These are phyloP conservation scores for Takashimella koratensis DNA, from an alignment of 1,284 basidiomycete genomes.

Conservation along the genomic window DNA sequence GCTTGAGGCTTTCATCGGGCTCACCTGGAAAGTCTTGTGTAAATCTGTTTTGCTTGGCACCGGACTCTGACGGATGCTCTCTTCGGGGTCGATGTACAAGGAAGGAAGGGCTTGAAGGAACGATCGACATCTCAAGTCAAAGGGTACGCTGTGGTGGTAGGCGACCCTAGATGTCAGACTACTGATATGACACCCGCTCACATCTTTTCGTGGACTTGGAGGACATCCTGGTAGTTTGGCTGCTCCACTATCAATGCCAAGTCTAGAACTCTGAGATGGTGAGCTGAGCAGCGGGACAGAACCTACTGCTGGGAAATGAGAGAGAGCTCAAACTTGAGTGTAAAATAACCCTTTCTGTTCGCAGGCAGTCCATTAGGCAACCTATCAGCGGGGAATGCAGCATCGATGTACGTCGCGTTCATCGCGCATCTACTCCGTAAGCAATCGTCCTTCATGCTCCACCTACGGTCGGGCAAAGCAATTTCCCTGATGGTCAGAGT, in stretches of 20 bases:
- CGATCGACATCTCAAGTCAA: slow-evolving; percentile 25
- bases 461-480: slow-evolving; percentile 31
- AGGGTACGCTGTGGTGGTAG: slow-evolving; percentile 29
- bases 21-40: slow-evolving; percentile 23
- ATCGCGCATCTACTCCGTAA: slow-evolving; percentile 25
- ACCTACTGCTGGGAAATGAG: slow-evolving; percentile 23
- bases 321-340: slow-evolving; percentile 29
- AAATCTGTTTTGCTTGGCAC: slow-evolving; percentile 18
- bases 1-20: background rate
- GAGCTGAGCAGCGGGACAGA: background rate
- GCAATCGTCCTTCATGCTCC: slow-evolving; percentile 17
- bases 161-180: slow-evolving; percentile 12
- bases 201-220: slow-evolving; percentile 16
- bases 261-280: slow-evolving; percentile 17
- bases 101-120: slow-evolving; percentile 24
- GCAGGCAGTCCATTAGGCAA: background rate
- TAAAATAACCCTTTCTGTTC: slow-evolving; percentile 14
- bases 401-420: slow-evolving; percentile 17
- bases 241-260: slow-evolving; percentile 17
- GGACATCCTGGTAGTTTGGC: slow-evolving; percentile 6
- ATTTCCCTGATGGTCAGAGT: slow-evolving; percentile 14
- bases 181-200: no score
- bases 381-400: slow-evolving; percentile 9
- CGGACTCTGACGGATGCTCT: slow-evolving; percentile 20
- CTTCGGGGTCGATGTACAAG: slow-evolving; percentile 20